phyloP scores from a whole-genome alignment of 768 basidiomycete genomes.

The Wakefieldia striispora region DNA sequence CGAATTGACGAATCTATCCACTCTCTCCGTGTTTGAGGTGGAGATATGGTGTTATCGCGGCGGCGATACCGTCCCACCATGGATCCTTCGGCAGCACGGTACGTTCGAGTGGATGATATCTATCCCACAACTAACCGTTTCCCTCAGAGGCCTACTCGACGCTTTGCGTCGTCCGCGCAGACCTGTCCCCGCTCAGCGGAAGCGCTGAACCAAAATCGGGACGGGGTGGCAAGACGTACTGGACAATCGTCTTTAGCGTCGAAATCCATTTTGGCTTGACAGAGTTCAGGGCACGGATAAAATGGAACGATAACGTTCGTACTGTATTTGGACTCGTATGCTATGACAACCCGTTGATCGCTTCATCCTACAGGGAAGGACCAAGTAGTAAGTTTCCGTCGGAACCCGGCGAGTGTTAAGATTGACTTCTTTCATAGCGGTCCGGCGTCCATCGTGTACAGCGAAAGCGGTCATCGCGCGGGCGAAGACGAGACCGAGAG shows the following conservation, averaged over 20 bases:
- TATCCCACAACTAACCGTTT: not conserved
- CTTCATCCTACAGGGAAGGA: constrained; percentile 48
- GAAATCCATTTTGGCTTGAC: constrained; percentile 83
- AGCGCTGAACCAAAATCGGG: constrained; percentile 69
- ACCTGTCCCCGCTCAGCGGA: constrained; percentile 67
- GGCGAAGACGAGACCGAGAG: constrained; percentile 71
- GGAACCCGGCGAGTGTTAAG: not conserved
- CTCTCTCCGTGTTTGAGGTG: constrained; percentile 78
- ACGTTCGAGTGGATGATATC: not conserved
- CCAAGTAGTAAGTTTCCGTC: constrained; percentile 58
- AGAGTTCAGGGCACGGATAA: constrained; percentile 79
- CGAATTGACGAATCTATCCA: constrained; percentile 71
- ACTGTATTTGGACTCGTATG: constrained; percentile 18
- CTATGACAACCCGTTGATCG: not conserved
- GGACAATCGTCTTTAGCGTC: constrained; percentile 82
- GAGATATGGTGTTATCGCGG: constrained; percentile 85
- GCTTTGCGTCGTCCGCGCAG: constrained; percentile 74
- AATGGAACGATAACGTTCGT: constrained; percentile 77
- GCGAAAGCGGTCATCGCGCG: constrained; percentile 70
- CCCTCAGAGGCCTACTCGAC: constrained; percentile 67
- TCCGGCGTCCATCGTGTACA: constrained; percentile 78
- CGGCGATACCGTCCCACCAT: constrained; percentile 66
- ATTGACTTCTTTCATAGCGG: constrained; percentile 45
- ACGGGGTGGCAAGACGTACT: constrained; percentile 66
- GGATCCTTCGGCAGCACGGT: constrained; percentile 63